Evolutionary conservation across 2,329 filamentous ascomycete genomes (phyloP), one percentile per base, ranked within the genome.

Genomic region (Nigrospora oryzae): DNA sequence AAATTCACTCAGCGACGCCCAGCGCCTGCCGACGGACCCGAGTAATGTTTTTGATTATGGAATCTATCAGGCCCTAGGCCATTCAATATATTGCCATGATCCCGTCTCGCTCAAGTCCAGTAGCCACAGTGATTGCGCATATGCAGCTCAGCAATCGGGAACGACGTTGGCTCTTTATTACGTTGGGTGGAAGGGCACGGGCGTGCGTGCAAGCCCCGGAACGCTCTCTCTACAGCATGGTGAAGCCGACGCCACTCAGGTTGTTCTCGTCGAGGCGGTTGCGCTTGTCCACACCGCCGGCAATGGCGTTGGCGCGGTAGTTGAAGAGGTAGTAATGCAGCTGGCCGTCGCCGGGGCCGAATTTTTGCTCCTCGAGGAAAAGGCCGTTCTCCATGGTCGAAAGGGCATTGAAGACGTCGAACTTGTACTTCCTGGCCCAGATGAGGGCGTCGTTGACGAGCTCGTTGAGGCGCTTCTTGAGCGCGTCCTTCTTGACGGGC

Each of bases 291-390:
- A 97, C 82, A 17, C 93, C 93, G 40, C 93, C 90, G 1, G 80
- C 71, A 57, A 98, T 85, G n/a, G 83, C 81, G 48, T 86, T 83
- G 12, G 89, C 87, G 46, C 89, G 82, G 72, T 96, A 98, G 68
- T 98, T 98, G 76, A 94, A 98, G 31, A 98, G 73, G 65, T 98
- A 98, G 69, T 90, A 98, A 66, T 98, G 89, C 56, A 98, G 73
- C 63, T 93, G 89, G 39, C 93, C 93, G 63, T 98, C 93, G 31
- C 93, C 93, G 5, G 86, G 83, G 38, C 91, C 93, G 58, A 96
- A 98, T 65, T 95, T 95, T 60, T 96, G 88, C 54, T 96, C 77
- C 61, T 91, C 84, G 6, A 98, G 74, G 77, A 98, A 97, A 16
- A 97, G 75, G 1, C 82, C 85, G 64, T 98, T 98, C 65, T 98